Conservation (phyloP, 75 land plant genomes). For the Pseudotsuga menziesii region DNA sequence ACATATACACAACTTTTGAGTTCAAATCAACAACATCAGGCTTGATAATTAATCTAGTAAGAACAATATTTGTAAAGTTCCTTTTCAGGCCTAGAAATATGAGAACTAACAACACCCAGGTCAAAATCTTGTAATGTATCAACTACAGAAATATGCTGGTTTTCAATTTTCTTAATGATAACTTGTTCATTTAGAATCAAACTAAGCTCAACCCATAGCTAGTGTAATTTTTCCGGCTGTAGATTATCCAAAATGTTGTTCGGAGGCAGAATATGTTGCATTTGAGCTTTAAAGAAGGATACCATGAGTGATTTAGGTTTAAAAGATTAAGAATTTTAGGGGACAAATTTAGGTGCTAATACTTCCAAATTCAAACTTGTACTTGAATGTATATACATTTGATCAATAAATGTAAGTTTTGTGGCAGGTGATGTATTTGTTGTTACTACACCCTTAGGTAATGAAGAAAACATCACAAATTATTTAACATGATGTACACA, state of each 20-base stretch:
- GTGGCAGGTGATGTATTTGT: no score
- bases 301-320: no score
- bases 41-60: conserved; percentile 80
- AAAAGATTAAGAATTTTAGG: no score
- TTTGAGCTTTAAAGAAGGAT: no score
- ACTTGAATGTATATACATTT: no score
- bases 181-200: conserved; percentile 92
- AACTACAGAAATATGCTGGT: conserved; percentile 49
- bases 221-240: conserved; percentile 94
- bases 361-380: no score
- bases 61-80: conserved; percentile 64
- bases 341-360: no score
- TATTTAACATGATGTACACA: no score
- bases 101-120: conserved; percentile 40
- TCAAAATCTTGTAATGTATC: conserved; percentile 74
- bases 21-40: conserved; percentile 91
- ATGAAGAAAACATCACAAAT: no score
- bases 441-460: no score
- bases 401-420: no score
- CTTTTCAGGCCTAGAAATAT: conserved; percentile 82
- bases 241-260: conserved; percentile 67
- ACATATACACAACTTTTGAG: conserved; percentile 72
- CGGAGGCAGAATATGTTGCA: conserved; percentile 73
- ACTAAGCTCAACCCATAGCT: conserved; percentile 98
- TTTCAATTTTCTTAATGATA: conserved; percentile 63